Percentiles rank a stretch among this genome's conserved stretches.
Conservation (phyloP, 2,329 filamentous ascomycete genomes). For the Fusarium verticillioides region DNA sequence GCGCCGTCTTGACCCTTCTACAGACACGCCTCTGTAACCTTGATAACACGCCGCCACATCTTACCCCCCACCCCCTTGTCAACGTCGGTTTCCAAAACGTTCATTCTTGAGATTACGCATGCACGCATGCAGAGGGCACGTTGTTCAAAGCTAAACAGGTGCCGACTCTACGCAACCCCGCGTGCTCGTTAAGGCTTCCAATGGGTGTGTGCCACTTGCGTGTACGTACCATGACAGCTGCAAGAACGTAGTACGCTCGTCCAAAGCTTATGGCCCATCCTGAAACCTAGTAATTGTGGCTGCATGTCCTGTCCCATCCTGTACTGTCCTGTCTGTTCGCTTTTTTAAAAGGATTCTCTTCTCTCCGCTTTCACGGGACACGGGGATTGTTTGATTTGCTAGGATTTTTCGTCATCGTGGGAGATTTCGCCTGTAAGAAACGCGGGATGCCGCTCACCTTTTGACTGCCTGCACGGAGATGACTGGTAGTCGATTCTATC, state of each 20-base stretch:
- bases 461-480: neutral
- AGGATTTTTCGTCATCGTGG: neutral
- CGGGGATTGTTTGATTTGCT: conserved; percentile 4
- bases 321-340: neutral
- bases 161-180: neutral
- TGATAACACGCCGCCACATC: neutral
- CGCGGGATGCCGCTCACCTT: neutral
- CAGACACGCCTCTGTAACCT: neutral
- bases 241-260: neutral
- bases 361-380: conserved; percentile 39
- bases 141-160: neutral
- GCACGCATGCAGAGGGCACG: neutral
- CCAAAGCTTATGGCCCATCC: neutral
- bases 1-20: neutral
- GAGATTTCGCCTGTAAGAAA: neutral
- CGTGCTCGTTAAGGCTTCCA: neutral
- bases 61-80: neutral
- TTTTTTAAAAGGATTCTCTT: conserved; percentile 39
- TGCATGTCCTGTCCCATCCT: neutral
- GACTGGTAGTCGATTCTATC: neutral
- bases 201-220: neutral
- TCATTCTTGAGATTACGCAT: neutral
- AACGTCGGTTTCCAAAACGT: neutral
- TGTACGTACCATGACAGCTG: conserved; percentile 1
- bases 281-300: neutral